Percentiles rank a stretch among this genome's conserved stretches.
These are phyloP conservation scores for Podosphaera xanthii DNA, from an alignment of 2,329 filamentous ascomycete genomes.

Conservation along the genomic window DNA sequence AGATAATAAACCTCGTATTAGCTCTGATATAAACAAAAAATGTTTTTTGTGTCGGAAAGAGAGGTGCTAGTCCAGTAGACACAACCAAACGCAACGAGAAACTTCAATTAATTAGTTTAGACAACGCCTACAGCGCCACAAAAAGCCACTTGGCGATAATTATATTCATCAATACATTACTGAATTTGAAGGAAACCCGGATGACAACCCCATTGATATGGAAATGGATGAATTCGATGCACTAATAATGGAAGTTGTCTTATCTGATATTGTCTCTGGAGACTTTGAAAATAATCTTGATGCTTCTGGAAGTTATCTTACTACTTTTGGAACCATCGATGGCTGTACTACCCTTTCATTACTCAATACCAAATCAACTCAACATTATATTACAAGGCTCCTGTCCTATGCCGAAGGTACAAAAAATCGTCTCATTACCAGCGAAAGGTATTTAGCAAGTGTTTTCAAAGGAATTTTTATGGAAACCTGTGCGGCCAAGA, in stretches of 20 bases:
- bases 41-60: conserved; percentile 1
- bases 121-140: background rate
- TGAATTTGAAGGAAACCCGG: background rate
- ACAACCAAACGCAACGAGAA: background rate
- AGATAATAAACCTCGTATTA: background rate
- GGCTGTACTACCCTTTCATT: background rate
- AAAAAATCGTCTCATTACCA: no score
- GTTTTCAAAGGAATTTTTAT: no score
- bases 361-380: background rate
- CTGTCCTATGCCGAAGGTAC: background rate
- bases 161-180: background rate
- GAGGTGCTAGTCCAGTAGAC: background rate
- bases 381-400: background rate
- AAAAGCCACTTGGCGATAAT: background rate
- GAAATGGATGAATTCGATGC: background rate
- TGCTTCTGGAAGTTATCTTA: background rate
- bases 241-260: background rate
- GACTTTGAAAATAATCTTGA: background rate
- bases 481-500: no score
- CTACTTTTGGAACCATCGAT: background rate
- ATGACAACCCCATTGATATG: background rate
- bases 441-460: no score
- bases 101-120: background rate
- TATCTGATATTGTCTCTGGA: background rate
- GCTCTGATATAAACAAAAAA: background rate